Percentiles rank a stretch among this genome's conserved stretches.
Evolutionary conservation across 1,139 yeast species (phyloP).

Genomic region (Saccharomyces uvarum): DNA sequence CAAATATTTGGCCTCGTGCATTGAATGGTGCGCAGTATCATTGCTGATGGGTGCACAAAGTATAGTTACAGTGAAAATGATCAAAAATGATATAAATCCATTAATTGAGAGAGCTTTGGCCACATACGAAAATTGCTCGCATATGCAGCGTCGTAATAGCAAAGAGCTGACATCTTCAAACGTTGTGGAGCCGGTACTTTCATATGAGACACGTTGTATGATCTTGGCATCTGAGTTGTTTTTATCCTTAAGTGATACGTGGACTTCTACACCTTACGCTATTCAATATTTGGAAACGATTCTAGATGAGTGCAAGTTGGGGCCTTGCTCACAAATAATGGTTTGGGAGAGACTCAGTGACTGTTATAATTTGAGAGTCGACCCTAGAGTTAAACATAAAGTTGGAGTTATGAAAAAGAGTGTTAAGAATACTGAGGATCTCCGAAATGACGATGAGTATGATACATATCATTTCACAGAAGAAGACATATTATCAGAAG

Average conservation of each 20-base stretch:
- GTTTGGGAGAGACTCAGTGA: conserved; percentile 44
- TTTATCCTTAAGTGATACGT: conserved; percentile 35
- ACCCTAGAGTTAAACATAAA: conserved; percentile 27
- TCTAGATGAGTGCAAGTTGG: conserved; percentile 30
- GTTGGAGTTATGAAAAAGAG: conserved; percentile 8
- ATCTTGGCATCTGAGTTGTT: conserved; percentile 34
- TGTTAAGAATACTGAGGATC: conserved; percentile 10
- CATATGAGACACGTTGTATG: conserved; percentile 37
- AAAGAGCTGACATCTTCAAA: conserved; percentile 10
- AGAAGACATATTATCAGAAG: conserved; percentile 41
- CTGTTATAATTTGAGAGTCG: conserved; percentile 33
- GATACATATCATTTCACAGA: conserved; percentile 37
- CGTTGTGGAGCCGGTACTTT: conserved; percentile 15
- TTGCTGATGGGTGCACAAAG: conserved; percentile 62
- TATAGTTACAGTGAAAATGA: conserved; percentile 51
- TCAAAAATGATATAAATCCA: conserved; percentile 55
- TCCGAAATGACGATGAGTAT: conserved; percentile 14
- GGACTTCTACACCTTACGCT: conserved; percentile 37
- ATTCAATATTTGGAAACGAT: conserved; percentile 35
- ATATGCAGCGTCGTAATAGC: conserved; percentile 9
- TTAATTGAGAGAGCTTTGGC: conserved; percentile 41
- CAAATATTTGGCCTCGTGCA: conserved; percentile 66
- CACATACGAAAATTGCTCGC: conserved; percentile 28
- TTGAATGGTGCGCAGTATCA: conserved; percentile 80
- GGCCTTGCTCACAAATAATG: conserved; percentile 35